Evolutionary conservation across 2,329 filamentous ascomycete species (phyloP).

Genomic region (Hortaea werneckii): DNA sequence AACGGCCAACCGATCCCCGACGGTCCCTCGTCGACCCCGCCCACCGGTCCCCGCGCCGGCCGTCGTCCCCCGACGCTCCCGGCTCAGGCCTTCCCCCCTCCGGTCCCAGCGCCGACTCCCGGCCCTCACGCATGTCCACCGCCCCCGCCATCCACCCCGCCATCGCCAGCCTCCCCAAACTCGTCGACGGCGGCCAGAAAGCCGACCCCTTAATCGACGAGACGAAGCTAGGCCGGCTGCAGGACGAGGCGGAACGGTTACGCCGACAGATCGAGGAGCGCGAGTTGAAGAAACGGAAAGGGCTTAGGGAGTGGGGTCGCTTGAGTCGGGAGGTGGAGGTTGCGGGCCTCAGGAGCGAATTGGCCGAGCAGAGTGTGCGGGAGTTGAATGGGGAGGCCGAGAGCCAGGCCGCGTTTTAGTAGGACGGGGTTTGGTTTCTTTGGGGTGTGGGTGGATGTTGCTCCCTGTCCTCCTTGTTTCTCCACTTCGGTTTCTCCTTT

Average conservation of each 20-base stretch:
- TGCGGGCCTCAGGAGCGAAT: slow-evolving; percentile 34
- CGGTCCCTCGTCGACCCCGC: slow-evolving; percentile 1
- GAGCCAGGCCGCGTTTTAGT: slow-evolving; percentile 18
- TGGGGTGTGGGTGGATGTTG: too few species aligned
- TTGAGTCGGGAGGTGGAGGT: slow-evolving; percentile 35
- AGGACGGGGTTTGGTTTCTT: neutral
- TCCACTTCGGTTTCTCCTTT: too few species aligned
- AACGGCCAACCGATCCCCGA: slow-evolving; percentile 21
- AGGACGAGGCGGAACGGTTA: slow-evolving; percentile 38
- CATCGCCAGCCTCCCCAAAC: slow-evolving; percentile 34
- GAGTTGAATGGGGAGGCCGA: slow-evolving; percentile 17
- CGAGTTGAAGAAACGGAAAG: slow-evolving; percentile 34
- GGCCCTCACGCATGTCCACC: neutral
- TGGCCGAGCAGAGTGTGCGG: slow-evolving; percentile 38
- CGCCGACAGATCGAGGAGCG: slow-evolving; percentile 37
- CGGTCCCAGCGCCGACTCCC: neutral
- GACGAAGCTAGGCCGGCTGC: slow-evolving; percentile 34
- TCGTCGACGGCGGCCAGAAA: slow-evolving; percentile 35
- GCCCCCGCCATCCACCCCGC: slow-evolving; percentile 18
- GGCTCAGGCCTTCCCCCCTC: too few species aligned
- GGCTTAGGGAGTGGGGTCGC: slow-evolving; percentile 36
- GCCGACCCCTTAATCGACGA: slow-evolving; percentile 34
- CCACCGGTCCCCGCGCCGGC: neutral
- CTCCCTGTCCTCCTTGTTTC: too few species aligned
- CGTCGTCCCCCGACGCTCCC: neutral